phyloP scores from a whole-genome alignment of 1,284 basidiomycete genomes.

The Heterobasidion occidentale region DNA sequence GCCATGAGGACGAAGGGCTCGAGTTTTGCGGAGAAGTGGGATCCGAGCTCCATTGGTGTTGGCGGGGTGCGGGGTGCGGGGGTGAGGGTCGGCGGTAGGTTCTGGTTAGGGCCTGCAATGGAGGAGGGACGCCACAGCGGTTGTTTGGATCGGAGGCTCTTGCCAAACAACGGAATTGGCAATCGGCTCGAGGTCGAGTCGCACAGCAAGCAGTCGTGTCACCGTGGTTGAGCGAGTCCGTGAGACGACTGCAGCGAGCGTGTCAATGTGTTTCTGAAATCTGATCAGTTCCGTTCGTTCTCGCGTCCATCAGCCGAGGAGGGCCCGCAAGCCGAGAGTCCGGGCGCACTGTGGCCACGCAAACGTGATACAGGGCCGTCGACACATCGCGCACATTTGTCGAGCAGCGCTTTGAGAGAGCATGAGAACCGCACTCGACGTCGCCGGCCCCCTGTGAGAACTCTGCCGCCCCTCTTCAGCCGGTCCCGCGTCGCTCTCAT shows the following conservation, averaged over 20 bases:
- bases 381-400: too few relatives aligned
- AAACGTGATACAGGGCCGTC: too few relatives aligned
- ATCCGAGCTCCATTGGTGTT: constrained; percentile 10
- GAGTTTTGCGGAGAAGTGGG: constrained; percentile 45
- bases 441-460: neutral
- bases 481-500: neutral
- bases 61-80: neutral
- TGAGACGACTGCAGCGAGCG: neutral
- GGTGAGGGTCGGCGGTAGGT: too few relatives aligned
- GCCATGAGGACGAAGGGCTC: constrained; percentile 88
- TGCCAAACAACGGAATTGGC: neutral
- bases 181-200: neutral
- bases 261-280: too few relatives aligned
- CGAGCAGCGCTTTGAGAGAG: neutral
- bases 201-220: neutral
- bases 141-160: constrained; percentile 1
- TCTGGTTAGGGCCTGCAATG: neutral
- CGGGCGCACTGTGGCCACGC: too few relatives aligned
- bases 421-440: neutral
- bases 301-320: too few relatives aligned
- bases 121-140: neutral
- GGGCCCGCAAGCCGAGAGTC: too few relatives aligned
- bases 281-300: too few relatives aligned
- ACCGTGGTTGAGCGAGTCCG: neutral
- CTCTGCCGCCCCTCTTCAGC: neutral